Conservation (phyloP, 805 yeast species). For the Ogataea methylovora region DNA sequence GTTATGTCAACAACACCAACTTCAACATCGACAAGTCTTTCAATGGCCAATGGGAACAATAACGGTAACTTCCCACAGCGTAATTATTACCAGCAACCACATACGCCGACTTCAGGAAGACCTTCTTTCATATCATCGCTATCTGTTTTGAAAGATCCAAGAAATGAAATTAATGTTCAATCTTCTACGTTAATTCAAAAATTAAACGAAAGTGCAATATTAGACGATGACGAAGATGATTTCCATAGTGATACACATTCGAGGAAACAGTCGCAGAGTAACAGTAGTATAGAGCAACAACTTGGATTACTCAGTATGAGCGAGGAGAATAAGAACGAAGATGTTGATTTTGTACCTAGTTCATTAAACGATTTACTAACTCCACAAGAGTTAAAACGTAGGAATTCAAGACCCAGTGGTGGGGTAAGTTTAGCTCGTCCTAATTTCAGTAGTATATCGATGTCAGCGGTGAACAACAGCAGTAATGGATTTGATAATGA, state of each 20-base stretch:
- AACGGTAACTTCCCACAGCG: too few species aligned
- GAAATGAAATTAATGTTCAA: too few species aligned
- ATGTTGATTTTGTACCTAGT: slow-evolving; percentile 77
- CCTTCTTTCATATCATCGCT: too few species aligned
- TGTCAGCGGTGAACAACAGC: neutral
- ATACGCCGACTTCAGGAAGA: too few species aligned
- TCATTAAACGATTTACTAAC: slow-evolving; percentile 74
- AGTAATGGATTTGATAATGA: slow-evolving; percentile 9
- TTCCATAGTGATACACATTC: neutral
- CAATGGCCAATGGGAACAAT: too few species aligned
- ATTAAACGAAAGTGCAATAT: neutral
- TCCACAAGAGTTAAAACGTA: slow-evolving; percentile 67
- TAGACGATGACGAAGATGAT: neutral
- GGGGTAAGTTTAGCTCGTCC: neutral
- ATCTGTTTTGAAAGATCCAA: neutral
- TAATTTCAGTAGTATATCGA: neutral
- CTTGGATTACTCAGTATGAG: too few species aligned
- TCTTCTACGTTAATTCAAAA: too few species aligned
- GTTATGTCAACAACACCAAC: neutral
- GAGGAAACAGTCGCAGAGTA: too few species aligned
- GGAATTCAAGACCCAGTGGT: slow-evolving; percentile 17
- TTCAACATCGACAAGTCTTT: neutral
- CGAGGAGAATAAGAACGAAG: too few species aligned
- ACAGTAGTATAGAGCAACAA: too few species aligned
- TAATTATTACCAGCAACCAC: too few species aligned